A percentile compares a stretch with the other conserved stretches of the same genome.
These are phyloP conservation scores for Penicillium occitanis DNA, from an alignment of 2,329 filamentous ascomycete genomes.

Conservation along the genomic window DNA sequence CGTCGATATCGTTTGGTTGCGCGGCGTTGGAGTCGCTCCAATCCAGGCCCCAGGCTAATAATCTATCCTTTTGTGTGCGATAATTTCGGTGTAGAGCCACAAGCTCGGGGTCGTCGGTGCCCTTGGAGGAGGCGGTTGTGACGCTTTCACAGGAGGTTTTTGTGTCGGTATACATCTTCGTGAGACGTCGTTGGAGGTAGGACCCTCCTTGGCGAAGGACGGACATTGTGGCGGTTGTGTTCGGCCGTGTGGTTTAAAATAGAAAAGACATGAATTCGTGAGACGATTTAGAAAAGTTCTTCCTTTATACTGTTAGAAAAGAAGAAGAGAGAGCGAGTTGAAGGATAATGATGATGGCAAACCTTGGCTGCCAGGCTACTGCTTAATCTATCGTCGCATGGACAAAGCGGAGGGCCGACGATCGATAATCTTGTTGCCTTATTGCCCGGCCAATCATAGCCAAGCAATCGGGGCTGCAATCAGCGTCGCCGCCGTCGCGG, in stretches of 20 bases:
- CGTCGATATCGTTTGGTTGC: constrained; percentile 61
- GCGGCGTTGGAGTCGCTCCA: constrained; percentile 63
- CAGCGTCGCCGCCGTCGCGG: neutral
- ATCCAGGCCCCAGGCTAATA: constrained; percentile 65
- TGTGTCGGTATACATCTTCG: constrained; percentile 63
- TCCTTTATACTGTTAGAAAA: neutral
- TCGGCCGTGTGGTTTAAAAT: neutral
- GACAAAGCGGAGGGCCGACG: neutral
- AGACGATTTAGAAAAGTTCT: neutral
- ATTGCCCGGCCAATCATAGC: constrained; percentile 23
- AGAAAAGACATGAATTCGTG: neutral
- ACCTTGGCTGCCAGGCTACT: neutral
- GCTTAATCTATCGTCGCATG: constrained; percentile 1
- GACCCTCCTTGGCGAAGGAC: constrained; percentile 47
- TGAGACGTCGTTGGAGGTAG: constrained; percentile 52
- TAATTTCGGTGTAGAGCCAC: constrained; percentile 59
- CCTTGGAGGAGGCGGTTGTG: constrained; percentile 48
- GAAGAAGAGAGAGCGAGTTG: neutral
- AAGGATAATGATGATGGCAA: constrained; percentile 3
- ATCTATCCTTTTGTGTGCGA: constrained; percentile 62
- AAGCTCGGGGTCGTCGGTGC: constrained; percentile 54
- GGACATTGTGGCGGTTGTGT: constrained; percentile 42
- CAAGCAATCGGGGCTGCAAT: constrained; percentile 1
- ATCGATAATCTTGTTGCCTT: constrained; percentile 45
- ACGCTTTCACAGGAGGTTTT: constrained; percentile 62